Conservation (phyloP, 2,329 filamentous ascomycete genomes). For the Diaporthe sp. region DNA sequence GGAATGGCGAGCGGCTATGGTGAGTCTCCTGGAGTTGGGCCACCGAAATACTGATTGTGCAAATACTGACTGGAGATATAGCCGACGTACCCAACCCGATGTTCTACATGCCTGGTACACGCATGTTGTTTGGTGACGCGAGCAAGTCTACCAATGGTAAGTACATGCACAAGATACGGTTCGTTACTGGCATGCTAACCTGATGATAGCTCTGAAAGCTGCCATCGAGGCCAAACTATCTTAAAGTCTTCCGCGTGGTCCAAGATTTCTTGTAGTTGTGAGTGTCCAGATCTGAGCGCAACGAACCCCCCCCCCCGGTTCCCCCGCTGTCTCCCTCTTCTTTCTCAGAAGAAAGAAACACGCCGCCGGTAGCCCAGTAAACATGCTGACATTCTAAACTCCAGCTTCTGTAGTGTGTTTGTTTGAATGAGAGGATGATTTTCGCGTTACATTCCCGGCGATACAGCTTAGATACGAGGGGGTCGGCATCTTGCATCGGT, state of each 20-base stretch:
- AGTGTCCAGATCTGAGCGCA: not conserved
- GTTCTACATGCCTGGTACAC: constrained; percentile 91
- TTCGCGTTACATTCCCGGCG: not conserved
- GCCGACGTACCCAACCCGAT: constrained; percentile 93
- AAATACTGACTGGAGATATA: constrained; percentile 49
- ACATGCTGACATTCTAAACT: not conserved
- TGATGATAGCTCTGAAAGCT: constrained; percentile 55
- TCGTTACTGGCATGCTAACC: constrained; percentile 45
- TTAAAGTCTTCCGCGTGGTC: not conserved
- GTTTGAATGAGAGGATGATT: not conserved
- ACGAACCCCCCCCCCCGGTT: too few species aligned
- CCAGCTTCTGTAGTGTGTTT: not conserved
- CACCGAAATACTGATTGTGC: constrained; percentile 6
- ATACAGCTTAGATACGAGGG: constrained; percentile 31
- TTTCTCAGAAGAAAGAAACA: too few species aligned
- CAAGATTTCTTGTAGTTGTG: constrained; percentile 7
- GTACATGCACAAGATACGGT: constrained; percentile 46
- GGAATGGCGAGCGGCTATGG: constrained; percentile 91
- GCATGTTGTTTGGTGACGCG: constrained; percentile 94
- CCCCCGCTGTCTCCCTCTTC: too few species aligned
- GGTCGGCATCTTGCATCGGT: constrained; percentile 19
- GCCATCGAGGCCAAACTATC: constrained; percentile 52
- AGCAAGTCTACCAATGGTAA: constrained; percentile 85
- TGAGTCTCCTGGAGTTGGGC: constrained; percentile 55
- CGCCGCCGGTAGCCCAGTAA: too few species aligned